Base-by-base conservation (phyloP, 305 asterid species). In the Fraxinus baroniana region DNA sequence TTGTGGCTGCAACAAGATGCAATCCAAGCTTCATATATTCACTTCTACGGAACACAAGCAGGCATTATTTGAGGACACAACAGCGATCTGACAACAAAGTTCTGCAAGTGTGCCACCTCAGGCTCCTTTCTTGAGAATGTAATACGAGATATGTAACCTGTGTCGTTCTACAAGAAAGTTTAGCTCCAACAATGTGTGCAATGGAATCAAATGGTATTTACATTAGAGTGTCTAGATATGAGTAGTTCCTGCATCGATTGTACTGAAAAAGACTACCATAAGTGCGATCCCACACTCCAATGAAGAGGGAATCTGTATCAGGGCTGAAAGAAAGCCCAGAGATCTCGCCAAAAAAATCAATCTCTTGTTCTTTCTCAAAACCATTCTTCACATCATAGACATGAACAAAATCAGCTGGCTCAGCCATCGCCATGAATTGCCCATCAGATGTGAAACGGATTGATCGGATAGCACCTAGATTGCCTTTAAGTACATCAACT, bases 281-380 rank as follows among this genome's bases (percentile, higher is more conserved):
- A 18, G 95, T 92, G 26, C 93, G 93, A 79, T 91, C 95, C 91
- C 94, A 91, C 76, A 92, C 93, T 70, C 95, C 94, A n/a, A 91
- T 85, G 87, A 91, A 92, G 68, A 92, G 91, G 75, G 93, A 86
- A 26, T 91, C 94, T 0, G 94, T 89, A 76, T 91, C 97, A 9
- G 97, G 95, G 78, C 97, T 92, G 83, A 92, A 91, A 24, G 93
- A 92, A 64, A 92, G 83, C 41, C 97, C 97, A 24, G 94, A 91
- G 62, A 92, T 90, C 88, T 92, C 97, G 60, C 97, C 97, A 78
- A 92, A 92, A 75, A 92, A 91, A 88, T 92, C 93, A 5, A 92
- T 91, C 86, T 92, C 94, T 81, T 92, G 97, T 83, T 90, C 91
- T 77, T 87, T 85, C 73, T 90, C 93, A 79, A 81, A 90, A 32